These are phyloP conservation scores for Musa schizocarpa DNA, from an alignment of 176 grass and related monocot species.

Conservation along the genomic window DNA sequence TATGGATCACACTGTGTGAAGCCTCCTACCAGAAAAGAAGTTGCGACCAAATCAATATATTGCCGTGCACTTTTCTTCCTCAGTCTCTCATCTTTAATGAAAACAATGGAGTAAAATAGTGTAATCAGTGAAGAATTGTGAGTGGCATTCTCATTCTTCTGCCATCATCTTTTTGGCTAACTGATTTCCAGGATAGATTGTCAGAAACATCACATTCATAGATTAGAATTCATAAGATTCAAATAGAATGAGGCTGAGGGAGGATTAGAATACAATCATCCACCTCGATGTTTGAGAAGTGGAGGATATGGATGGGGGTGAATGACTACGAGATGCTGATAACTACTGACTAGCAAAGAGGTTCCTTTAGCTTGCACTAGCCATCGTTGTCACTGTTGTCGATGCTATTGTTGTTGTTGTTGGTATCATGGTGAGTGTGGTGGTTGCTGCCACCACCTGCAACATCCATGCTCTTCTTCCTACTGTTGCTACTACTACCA, in stretches of 20 bases:
- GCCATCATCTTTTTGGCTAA: no score
- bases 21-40: no score
- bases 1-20: no score
- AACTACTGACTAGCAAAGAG: not conserved
- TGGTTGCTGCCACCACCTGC: conserved; percentile 39
- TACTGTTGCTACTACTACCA: conserved; percentile 22
- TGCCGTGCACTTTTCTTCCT: no score
- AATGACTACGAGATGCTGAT: not conserved
- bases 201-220: conserved; percentile 1
- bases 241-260: not conserved
- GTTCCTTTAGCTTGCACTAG: not conserved
- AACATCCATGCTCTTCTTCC: conserved; percentile 19
- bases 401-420: not conserved
- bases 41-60: no score
- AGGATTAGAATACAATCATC: not conserved
- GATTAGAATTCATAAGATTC: not conserved
- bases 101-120: no score
- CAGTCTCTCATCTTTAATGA: no score
- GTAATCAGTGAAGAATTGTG: no score
- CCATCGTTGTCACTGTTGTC: not conserved
- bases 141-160: no score
- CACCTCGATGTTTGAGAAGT: no score
- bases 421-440: conserved; percentile 17
- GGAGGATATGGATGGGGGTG: no score
- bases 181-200: not conserved